Evolutionary conservation across 768 basidiomycete genomes (phyloP).

Genomic region (Boletus coccyginus): DNA sequence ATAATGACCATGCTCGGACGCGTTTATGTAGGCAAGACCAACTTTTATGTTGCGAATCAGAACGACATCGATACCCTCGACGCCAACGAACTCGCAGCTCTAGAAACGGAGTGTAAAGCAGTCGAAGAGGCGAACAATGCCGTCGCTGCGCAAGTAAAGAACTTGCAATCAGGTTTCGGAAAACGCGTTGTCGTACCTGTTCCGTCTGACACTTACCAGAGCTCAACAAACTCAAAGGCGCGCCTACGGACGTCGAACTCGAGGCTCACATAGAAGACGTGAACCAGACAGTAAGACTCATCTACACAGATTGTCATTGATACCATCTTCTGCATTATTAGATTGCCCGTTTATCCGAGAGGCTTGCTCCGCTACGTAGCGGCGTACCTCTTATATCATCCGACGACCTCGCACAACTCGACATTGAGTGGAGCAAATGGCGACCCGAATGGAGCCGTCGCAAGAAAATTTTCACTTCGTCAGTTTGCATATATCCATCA

Average conservation of each 20-base stretch:
- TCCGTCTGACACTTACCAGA: conserved; percentile 42
- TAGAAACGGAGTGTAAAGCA: conserved; percentile 57
- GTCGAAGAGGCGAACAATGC: conserved; percentile 60
- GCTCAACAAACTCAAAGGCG: conserved; percentile 56
- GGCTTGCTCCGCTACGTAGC: conserved; percentile 63
- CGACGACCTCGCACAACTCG: conserved; percentile 65
- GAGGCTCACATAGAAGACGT: conserved; percentile 49
- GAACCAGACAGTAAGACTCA: conserved; percentile 47
- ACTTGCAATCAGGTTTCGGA: conserved; percentile 29
- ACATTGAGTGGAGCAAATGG: conserved; percentile 63
- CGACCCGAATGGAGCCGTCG: background rate
- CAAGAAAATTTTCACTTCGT: background rate
- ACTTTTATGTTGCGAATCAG: conserved; percentile 86
- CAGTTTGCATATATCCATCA: background rate
- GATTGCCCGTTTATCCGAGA: conserved; percentile 47
- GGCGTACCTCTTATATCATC: conserved; percentile 63
- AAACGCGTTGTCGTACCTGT: background rate
- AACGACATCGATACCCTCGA: conserved; percentile 64
- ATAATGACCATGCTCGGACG: background rate
- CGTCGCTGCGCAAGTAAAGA: conserved; percentile 50
- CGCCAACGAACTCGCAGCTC: conserved; percentile 52
- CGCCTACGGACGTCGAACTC: conserved; percentile 71
- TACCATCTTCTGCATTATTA: conserved; percentile 34
- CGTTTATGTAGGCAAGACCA: conserved; percentile 62
- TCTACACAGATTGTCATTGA: conserved; percentile 12